Conservation (phyloP, 192 early-diverging fungal genomes). For the Glomus cerebriforme region DNA sequence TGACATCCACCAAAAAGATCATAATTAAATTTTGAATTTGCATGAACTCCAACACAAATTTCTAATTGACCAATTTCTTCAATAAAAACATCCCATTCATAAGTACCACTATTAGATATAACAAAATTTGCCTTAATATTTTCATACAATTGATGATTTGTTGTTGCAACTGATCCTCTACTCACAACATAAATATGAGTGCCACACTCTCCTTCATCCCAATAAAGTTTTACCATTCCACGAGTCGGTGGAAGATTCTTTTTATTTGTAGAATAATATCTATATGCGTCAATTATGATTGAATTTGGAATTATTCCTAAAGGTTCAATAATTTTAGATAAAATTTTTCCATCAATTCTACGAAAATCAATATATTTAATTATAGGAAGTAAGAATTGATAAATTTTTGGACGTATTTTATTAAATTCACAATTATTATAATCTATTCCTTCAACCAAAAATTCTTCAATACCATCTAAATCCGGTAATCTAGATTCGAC, state of each 20-base stretch:
- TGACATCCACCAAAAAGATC: neutral
- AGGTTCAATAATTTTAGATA: conserved; percentile 3
- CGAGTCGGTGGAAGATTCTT: neutral
- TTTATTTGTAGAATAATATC: neutral
- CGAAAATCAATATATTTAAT: neutral
- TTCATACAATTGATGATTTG: neutral
- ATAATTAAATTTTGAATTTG: neutral
- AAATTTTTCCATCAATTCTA: neutral
- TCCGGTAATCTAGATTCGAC: neutral
- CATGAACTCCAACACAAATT: conserved; percentile 1
- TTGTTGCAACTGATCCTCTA: neutral
- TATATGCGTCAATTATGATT: neutral
- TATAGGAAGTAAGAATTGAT: neutral
- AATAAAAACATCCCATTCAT: conserved; percentile 24
- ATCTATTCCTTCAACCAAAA: neutral
- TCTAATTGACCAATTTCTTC: neutral
- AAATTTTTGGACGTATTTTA: neutral
- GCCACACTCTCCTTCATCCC: neutral
- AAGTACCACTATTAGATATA: neutral
- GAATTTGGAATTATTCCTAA: neutral
- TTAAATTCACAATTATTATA: neutral
- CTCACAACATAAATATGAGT: neutral
- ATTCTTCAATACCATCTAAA: neutral
- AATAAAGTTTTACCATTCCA: neutral
- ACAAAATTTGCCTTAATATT: neutral